phyloP scores from a whole-genome alignment of 805 yeast species.

The Metschnikowia lochheadii region DNA sequence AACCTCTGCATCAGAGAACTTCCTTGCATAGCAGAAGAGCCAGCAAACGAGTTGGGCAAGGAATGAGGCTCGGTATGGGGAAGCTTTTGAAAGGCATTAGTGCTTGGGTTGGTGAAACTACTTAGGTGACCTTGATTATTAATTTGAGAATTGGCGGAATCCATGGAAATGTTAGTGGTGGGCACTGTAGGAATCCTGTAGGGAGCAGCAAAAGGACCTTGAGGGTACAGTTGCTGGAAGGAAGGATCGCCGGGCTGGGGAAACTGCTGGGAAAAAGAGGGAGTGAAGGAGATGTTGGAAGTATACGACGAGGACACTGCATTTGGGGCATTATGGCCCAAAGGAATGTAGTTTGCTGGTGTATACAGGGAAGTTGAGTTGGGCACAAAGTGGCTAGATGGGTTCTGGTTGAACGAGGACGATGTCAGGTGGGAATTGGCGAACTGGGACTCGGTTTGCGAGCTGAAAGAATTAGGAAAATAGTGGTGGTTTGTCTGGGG shows the following conservation, averaged over 20 bases:
- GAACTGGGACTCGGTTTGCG: conserved; percentile 8
- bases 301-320: conserved; percentile 41
- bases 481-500: conserved; percentile 8
- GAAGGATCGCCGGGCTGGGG: conserved; percentile 2
- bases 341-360: conserved; percentile 30
- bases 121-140: neutral
- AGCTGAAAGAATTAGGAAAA: conserved; percentile 9
- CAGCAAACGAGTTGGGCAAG: conserved; percentile 1
- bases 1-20: conserved; percentile 8
- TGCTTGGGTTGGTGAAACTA: neutral
- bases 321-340: conserved; percentile 44
- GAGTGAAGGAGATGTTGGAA: conserved; percentile 36
- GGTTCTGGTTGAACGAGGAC: conserved; percentile 10
- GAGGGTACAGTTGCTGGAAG: conserved; percentile 4
- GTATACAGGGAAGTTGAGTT: conserved; percentile 13
- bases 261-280: conserved; percentile 20
- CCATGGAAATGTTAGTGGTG: conserved; percentile 52
- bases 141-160: conserved; percentile 31
- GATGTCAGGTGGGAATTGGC: conserved; percentile 11
- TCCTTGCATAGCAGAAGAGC: neutral
- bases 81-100: conserved; percentile 2
- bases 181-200: conserved; percentile 39
- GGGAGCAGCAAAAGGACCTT: conserved; percentile 7
- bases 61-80: neutral
- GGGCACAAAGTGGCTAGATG: conserved; percentile 2